phyloP scores from a whole-genome alignment of 257 asterid genomes.

The Fraxinus cuspidata region DNA sequence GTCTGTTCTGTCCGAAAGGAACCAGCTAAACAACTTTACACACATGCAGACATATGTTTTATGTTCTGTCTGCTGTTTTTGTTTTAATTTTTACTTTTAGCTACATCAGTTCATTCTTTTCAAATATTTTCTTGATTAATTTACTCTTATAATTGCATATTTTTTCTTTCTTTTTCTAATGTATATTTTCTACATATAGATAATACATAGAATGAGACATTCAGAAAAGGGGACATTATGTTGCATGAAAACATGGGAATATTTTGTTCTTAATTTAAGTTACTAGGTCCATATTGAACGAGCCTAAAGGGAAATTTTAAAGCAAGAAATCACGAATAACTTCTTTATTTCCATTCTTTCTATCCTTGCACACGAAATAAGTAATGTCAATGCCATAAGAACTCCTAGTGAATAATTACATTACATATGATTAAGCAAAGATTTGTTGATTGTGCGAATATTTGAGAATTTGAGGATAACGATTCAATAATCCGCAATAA shows the following conservation, averaged over 20 bases:
- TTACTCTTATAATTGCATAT: not conserved
- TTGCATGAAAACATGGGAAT: not conserved
- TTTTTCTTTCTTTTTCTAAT: too few relatives aligned
- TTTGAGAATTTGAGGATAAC: not conserved
- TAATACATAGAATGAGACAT: not conserved
- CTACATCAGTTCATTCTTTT: not conserved
- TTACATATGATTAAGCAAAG: not conserved
- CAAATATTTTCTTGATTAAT: not conserved
- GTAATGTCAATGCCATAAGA: not conserved
- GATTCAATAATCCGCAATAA: too few relatives aligned
- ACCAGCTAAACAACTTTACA: not conserved
- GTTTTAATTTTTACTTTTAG: not conserved
- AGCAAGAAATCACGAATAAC: not conserved
- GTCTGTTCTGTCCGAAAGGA: constrained; percentile 8
- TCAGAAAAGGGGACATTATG: not conserved
- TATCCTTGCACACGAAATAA: not conserved
- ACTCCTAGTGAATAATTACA: too few relatives aligned
- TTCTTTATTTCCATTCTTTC: not conserved
- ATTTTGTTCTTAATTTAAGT: too few relatives aligned
- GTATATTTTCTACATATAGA: not conserved
- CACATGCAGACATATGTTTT: not conserved
- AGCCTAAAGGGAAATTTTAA: not conserved
- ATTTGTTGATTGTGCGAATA: too few relatives aligned
- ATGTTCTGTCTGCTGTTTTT: not conserved
- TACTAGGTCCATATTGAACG: not conserved